Evolutionary conservation across 2,329 filamentous ascomycete species (phyloP).

Genomic region (Xylariaceae sp.): DNA sequence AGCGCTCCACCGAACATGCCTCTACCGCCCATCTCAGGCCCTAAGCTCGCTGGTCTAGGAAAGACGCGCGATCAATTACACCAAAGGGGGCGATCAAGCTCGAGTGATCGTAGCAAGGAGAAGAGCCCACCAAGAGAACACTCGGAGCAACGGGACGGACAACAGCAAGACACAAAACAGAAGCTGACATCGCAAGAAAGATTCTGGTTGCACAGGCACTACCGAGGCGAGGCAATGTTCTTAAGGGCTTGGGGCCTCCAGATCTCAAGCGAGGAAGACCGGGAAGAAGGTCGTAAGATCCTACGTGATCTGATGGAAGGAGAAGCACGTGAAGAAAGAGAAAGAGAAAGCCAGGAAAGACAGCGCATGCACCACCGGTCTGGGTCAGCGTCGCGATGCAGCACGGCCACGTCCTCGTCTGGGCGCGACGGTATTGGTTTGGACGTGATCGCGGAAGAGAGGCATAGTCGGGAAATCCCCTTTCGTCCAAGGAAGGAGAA

Average conservation of each 20-base stretch:
- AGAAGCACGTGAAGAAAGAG: slow-evolving; percentile 30
- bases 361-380: slow-evolving; percentile 20
- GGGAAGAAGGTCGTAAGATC: slow-evolving; percentile 33
- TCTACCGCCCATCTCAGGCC: slow-evolving; percentile 27
- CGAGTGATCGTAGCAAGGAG: slow-evolving; percentile 12
- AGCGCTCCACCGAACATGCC: slow-evolving; percentile 30
- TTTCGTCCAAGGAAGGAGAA: slow-evolving; percentile 3
- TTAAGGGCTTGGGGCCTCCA: slow-evolving; percentile 37
- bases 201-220: slow-evolving; percentile 38
- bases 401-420: slow-evolving; percentile 15
- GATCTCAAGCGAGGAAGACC: slow-evolving; percentile 35
- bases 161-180: slow-evolving; percentile 8
- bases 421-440: slow-evolving; percentile 19
- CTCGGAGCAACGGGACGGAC: slow-evolving; percentile 4
- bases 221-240: slow-evolving; percentile 38
- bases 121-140: slow-evolving; percentile 10
- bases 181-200: slow-evolving; percentile 34
- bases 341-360: slow-evolving; percentile 18
- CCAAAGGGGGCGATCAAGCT: slow-evolving; percentile 9
- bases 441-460: slow-evolving; percentile 33
- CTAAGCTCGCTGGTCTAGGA: slow-evolving; percentile 16
- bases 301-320: slow-evolving; percentile 36
- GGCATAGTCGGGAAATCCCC: slow-evolving; percentile 22
- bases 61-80: slow-evolving; percentile 18
- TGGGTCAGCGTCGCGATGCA: slow-evolving; percentile 18